Evolutionary conservation across 2,329 filamentous ascomycete genomes (phyloP).

Genomic region (Claviceps digitariae): DNA sequence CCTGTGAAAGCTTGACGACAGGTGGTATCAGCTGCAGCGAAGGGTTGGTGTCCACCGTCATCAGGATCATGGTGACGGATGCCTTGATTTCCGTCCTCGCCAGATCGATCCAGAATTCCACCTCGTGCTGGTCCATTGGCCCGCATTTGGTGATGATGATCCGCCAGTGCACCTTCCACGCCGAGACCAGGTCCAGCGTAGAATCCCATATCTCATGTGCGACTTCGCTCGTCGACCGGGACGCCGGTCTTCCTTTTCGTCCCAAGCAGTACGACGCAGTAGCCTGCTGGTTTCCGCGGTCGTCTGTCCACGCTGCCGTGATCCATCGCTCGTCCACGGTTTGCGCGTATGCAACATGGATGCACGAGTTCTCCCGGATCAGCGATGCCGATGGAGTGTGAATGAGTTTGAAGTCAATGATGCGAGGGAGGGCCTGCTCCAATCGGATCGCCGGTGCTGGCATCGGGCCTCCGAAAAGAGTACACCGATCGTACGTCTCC

Average conservation of each 20-base stretch:
- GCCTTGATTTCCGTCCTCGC: slow-evolving; percentile 38
- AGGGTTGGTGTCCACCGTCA: slow-evolving; percentile 52
- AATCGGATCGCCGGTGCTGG: slow-evolving; percentile 60
- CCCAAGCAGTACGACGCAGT: slow-evolving; percentile 61
- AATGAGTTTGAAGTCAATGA: slow-evolving; percentile 62
- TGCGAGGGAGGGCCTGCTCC: slow-evolving; percentile 54
- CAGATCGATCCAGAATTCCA: slow-evolving; percentile 43
- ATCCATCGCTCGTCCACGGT: slow-evolving; percentile 69
- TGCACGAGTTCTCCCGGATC: slow-evolving; percentile 63
- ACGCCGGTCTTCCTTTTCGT: slow-evolving; percentile 38
- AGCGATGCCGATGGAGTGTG: slow-evolving; percentile 57
- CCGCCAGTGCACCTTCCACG: slow-evolving; percentile 62
- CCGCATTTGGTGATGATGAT: slow-evolving; percentile 62
- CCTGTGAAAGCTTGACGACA: slow-evolving; percentile 32
- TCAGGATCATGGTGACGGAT: slow-evolving; percentile 40
- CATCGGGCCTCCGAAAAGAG: slow-evolving; percentile 38
- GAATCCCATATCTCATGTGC: slow-evolving; percentile 66
- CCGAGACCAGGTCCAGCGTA: slow-evolving; percentile 58
- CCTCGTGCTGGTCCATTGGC: slow-evolving; percentile 52
- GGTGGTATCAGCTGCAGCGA: slow-evolving; percentile 49
- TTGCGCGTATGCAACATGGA: slow-evolving; percentile 67
- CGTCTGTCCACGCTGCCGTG: slow-evolving; percentile 70
- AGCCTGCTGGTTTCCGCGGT: slow-evolving; percentile 57
- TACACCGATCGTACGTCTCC: slow-evolving; percentile 67
- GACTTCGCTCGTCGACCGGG: slow-evolving; percentile 46